A percentile compares a stretch with the other conserved stretches of the same genome.
These are phyloP conservation scores for Trichoderma semiorbis DNA, from an alignment of 2,329 filamentous ascomycete genomes.

Conservation along the genomic window DNA sequence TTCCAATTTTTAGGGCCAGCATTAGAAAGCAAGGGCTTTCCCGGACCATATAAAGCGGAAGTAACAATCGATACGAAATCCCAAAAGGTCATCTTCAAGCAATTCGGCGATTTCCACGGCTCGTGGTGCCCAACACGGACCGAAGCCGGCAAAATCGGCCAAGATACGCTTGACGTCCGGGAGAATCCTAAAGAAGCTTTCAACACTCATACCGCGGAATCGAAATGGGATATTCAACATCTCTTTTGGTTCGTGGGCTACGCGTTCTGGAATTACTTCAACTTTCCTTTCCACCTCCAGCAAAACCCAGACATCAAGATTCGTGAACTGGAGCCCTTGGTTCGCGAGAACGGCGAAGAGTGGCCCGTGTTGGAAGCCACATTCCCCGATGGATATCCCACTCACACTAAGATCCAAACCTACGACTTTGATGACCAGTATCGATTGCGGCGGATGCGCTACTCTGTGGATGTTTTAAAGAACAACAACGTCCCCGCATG, in stretches of 20 bases:
- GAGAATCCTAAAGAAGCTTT: neutral
- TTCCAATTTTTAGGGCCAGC: neutral
- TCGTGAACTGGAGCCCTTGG: neutral
- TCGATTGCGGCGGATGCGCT: neutral
- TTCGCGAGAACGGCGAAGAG: neutral
- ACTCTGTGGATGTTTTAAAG: neutral
- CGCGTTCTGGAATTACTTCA: slow-evolving; percentile 2
- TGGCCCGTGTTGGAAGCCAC: neutral
- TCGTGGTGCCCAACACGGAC: neutral
- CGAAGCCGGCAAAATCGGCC: neutral
- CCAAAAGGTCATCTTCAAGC: neutral
- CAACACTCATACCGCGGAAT: neutral
- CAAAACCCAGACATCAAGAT: neutral
- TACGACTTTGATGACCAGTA: neutral
- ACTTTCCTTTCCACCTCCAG: neutral
- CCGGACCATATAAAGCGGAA: neutral
- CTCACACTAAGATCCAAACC: neutral
- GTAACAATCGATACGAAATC: neutral
- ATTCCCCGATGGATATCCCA: neutral
- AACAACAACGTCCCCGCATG: neutral
- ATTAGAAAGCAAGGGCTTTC: neutral
- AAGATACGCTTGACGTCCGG: neutral
- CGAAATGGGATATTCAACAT: neutral
- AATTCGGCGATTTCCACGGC: neutral
- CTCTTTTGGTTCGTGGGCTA: neutral